Base-by-base conservation (phyloP, 1,284 basidiomycete species). In the Meripilus lineatus region DNA sequence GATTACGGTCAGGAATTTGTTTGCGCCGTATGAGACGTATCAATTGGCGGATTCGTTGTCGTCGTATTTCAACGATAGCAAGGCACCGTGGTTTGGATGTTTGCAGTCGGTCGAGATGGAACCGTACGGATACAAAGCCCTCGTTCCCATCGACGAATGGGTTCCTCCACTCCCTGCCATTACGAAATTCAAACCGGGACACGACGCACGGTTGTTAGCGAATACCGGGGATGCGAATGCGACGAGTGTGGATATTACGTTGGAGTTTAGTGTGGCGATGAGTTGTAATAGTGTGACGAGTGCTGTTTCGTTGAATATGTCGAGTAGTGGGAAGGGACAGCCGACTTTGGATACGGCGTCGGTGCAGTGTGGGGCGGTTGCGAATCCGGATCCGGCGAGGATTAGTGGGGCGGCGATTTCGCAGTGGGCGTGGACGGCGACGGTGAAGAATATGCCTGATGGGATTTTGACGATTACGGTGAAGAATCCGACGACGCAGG, bases 241-340 rank as follows among this genome's bases (percentile, higher is more conserved):
- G 2, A 84, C 80, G 14, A 75, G 71, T 1, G 62, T 91, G 44
- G 68, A 83, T 49, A 78, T 94, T 44, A 59, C 71, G 0, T 71
- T 95, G 48, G 84, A 93, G 62, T 94, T 89, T 67, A 93, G 84
- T 54, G 63, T 70, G 11, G 59, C 57, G 23, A 93, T 95, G 92
- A 70, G 75, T 50, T 93, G 91, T 58, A 54, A 69, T 11, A 74
- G 74, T 33, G 71, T 94, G 41, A 83, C 80, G 1, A 57, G 63
- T 10, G 77, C 75, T 14, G 62, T 93, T 44, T 65, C 76, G 2
- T 67, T 93, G 50, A 79, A 79, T 40, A 73, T 86, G 67, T 78
- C 81, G 3, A 79, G 79, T 13, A 81, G 81, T n/a, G 81, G 78
- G n/a, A 70, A 74, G 39, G 80, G 81, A 1, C 58, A 59, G 5